Base-by-base conservation (phyloP, 2,329 filamentous ascomycete species). In the Bipolaris zeicola region DNA sequence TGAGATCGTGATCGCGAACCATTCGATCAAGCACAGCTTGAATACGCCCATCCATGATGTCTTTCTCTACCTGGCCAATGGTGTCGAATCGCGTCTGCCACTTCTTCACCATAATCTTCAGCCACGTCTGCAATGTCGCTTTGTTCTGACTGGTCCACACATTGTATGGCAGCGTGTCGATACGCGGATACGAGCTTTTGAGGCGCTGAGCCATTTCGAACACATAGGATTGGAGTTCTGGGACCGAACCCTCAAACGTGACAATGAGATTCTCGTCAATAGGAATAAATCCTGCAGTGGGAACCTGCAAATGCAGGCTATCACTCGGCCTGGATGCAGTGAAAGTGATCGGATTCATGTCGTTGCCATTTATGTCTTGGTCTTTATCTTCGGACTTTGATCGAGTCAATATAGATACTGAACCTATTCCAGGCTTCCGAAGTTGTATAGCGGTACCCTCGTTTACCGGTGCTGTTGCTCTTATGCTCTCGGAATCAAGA, bases 141-240 rank as follows among this genome's bases (percentile, higher is more conserved):
- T 56, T 56, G 26, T 68, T 65, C 4, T 59, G 16, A 8, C 58
- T 62, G 3, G 60, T 62, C 66, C 63, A 70, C 5, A 72, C 62
- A 5, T 67, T 58, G 46, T 65, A 68, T 0, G 72, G 71, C 0
- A 73, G 58, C 2, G 46, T 56, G 26, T 72, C 67, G 45, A 73
- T 65, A 2, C 63, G 58, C 1, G 71, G 71, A 34, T 67, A 71
- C 3, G 63, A 60, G 3, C 45, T 57, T 10, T 58, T 59, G 16
- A 75, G 64, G 3, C 62, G 65, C 2, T 58, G 13, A 28, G 62
- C 63, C 36, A 73, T 44, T 14, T 62, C 34, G 2, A 53, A 58
- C 42, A 72, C 36, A 14, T 71, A 64, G 1, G 56, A 48, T 49
- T 70, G 69, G 6, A 73, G 63, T 6, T 60, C 45, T 0, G 59